A percentile compares a stretch with the other conserved stretches of the same genome.
phyloP scores from a whole-genome alignment of 306 rosid species.

The Pterocarpus santalinus region DNA sequence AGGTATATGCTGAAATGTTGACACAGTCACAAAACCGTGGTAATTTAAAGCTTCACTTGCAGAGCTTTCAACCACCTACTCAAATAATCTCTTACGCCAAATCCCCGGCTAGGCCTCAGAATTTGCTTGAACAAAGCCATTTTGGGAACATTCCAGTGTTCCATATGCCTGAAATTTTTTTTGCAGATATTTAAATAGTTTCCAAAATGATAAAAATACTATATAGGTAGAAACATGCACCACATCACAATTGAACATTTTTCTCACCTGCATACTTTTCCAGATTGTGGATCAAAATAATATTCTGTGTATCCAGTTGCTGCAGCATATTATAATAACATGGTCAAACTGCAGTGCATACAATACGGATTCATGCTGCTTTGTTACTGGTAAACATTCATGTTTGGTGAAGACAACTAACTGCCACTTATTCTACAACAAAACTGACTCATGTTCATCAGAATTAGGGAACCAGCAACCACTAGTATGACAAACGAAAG shows the following conservation, averaged over 20 bases:
- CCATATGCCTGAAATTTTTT: conserved; percentile 73
- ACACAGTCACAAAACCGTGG: conserved; percentile 16
- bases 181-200: conserved; percentile 12
- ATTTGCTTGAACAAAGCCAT: conserved; percentile 87
- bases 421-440: conserved; percentile 17
- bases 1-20: conserved; percentile 17
- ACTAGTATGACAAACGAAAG: background rate
- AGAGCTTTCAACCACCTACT: conserved; percentile 54
- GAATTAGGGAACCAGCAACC: background rate
- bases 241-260: background rate
- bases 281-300: conserved; percentile 77
- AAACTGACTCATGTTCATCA: background rate
- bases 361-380: conserved; percentile 9
- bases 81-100: conserved; percentile 59
- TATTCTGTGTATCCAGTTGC: conserved; percentile 98
- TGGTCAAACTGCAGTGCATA: conserved; percentile 34
- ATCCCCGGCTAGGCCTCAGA: conserved; percentile 73
- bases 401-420: conserved; percentile 12
- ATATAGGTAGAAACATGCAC: conserved; percentile 18
- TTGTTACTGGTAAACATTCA: conserved; percentile 14
- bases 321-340: conserved; percentile 52
- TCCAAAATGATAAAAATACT: background rate
- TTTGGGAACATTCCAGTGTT: conserved; percentile 98
- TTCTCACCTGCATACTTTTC: conserved; percentile 89
- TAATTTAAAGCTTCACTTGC: conserved; percentile 41